These are phyloP conservation scores for Fusarium sp. DNA, from an alignment of 2,329 filamentous ascomycete genomes.

Conservation along the genomic window DNA sequence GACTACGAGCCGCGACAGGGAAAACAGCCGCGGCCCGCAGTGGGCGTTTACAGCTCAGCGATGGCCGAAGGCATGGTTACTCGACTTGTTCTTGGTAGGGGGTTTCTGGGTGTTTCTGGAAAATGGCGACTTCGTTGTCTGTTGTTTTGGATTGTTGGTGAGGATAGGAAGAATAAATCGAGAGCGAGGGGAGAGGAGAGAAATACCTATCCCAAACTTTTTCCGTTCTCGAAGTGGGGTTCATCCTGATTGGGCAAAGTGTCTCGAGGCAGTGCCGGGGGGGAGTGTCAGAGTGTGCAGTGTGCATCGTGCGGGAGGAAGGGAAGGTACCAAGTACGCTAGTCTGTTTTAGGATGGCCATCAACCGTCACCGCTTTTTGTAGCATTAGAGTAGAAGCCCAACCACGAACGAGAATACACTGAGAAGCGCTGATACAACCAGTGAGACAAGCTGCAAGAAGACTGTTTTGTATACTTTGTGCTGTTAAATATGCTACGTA, in stretches of 20 bases:
- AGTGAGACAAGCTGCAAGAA: slow-evolving; percentile 41
- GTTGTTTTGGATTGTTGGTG: slow-evolving; percentile 50
- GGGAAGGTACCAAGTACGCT: slow-evolving; percentile 28
- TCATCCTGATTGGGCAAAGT: slow-evolving; percentile 37
- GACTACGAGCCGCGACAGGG: slow-evolving; percentile 76
- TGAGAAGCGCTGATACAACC: slow-evolving; percentile 27
- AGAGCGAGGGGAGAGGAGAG: slow-evolving; percentile 41
- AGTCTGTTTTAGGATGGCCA: slow-evolving; percentile 33
- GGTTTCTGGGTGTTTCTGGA: slow-evolving; percentile 49
- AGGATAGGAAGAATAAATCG: slow-evolving; percentile 49
- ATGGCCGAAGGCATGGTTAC: slow-evolving; percentile 77
- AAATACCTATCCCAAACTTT: slow-evolving; percentile 50
- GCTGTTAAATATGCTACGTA: neutral
- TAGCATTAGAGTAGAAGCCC: slow-evolving; percentile 33
- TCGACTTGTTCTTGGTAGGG: slow-evolving; percentile 73
- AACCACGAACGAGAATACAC: slow-evolving; percentile 29
- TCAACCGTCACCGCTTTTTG: slow-evolving; percentile 49
- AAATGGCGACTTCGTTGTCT: slow-evolving; percentile 76
- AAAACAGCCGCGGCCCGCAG: slow-evolving; percentile 72
- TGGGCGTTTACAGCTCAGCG: slow-evolving; percentile 93
- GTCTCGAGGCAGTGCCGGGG: slow-evolving; percentile 35
- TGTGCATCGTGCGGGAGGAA: slow-evolving; percentile 29
- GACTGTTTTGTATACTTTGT: slow-evolving; percentile 14
- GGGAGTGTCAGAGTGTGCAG: slow-evolving; percentile 25
- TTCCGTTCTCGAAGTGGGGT: slow-evolving; percentile 45